Evolutionary conservation across 1,284 basidiomycete species (phyloP).

Genomic region (Cutaneotrichosporon cyanovorans): DNA sequence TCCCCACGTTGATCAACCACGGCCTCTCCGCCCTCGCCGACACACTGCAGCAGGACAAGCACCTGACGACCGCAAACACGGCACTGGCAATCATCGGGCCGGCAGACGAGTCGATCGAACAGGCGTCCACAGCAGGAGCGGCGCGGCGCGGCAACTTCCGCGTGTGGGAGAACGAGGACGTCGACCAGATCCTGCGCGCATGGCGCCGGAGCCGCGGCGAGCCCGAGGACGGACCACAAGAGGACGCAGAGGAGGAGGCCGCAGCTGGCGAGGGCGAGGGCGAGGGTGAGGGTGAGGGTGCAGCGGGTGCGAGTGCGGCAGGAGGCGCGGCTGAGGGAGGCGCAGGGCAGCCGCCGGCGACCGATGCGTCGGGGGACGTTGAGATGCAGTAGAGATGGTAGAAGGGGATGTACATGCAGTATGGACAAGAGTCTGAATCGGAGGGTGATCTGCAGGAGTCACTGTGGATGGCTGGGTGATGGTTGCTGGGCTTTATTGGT

Average conservation of each 20-base stretch:
- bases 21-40: slow-evolving; percentile 88
- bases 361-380: not conserved
- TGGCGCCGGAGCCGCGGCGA: slow-evolving; percentile 44
- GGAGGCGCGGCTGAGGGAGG: not conserved
- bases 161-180: slow-evolving; percentile 50
- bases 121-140: slow-evolving; percentile 22
- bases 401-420: not conserved
- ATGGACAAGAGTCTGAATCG: too few species aligned
- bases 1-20: slow-evolving; percentile 81
- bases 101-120: slow-evolving; percentile 24
- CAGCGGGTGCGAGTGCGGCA: not conserved
- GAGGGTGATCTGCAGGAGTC: too few species aligned
- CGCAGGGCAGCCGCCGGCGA: not conserved
- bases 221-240: slow-evolving; percentile 40
- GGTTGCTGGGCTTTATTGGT: too few species aligned
- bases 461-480: too few species aligned
- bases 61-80: slow-evolving; percentile 82
- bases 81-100: slow-evolving; percentile 84
- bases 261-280: not conserved
- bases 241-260: slow-evolving; percentile 14
- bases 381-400: not conserved
- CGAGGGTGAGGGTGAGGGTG: not conserved
- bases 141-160: slow-evolving; percentile 39
- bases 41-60: slow-evolving; percentile 95
- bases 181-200: slow-evolving; percentile 61